phyloP scores from a whole-genome alignment of 306 rosid genomes.

The Prunus campanulata region DNA sequence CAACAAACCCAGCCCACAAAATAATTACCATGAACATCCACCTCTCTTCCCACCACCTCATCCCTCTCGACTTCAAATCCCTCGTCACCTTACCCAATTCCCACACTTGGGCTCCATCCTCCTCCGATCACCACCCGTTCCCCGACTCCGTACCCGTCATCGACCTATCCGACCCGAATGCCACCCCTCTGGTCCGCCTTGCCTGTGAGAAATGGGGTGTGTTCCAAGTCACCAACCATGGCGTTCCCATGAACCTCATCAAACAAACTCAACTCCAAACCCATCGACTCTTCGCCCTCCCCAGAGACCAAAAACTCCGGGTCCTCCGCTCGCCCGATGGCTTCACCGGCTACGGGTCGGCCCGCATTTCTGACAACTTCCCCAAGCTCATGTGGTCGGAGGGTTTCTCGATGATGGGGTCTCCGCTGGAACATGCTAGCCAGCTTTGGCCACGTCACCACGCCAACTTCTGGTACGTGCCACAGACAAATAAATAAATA shows the following conservation, averaged over 20 bases:
- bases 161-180: constrained; percentile 33
- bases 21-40: not conserved
- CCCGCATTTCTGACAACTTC: constrained; percentile 25
- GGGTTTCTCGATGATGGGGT: constrained; percentile 38
- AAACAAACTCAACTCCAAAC: constrained; percentile 18
- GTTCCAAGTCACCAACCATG: constrained; percentile 49
- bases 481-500: too few species aligned
- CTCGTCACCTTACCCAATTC: constrained; percentile 30
- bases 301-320: constrained; percentile 31
- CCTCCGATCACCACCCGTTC: not conserved
- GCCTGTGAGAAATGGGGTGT: constrained; percentile 48
- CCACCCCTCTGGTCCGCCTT: constrained; percentile 10
- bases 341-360: constrained; percentile 42
- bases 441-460: constrained; percentile 51
- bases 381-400: constrained; percentile 49
- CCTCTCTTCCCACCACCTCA: constrained; percentile 1
- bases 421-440: constrained; percentile 36
- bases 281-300: constrained; percentile 32
- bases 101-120: constrained; percentile 28
- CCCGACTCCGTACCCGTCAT: constrained; percentile 26
- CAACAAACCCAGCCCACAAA: not conserved
- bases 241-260: constrained; percentile 24
- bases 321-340: constrained; percentile 29
- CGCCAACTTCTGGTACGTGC: constrained; percentile 43
- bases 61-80: constrained; percentile 38